Percentiles rank a stretch among this genome's conserved stretches.
Conservation (phyloP, 179 eudicot species). For the Sideroxylon spinosum region DNA sequence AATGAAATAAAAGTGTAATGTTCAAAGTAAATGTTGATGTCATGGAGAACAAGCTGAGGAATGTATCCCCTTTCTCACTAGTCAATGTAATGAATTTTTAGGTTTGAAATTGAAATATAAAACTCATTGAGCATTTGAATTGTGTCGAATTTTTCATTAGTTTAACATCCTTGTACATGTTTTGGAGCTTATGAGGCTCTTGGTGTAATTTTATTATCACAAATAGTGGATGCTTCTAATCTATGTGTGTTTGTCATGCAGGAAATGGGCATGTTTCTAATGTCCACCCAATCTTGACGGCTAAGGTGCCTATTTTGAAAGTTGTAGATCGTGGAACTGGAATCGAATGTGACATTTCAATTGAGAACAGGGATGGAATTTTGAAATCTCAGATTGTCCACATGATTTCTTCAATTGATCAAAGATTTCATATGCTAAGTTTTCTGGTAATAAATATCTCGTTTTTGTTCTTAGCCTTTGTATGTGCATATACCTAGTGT, state of each 20-base stretch:
- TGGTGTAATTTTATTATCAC: neutral
- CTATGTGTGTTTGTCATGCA: conserved; percentile 25
- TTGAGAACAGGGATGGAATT: conserved; percentile 83
- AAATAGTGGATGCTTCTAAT: neutral
- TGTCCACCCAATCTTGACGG: conserved; percentile 56
- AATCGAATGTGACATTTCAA: conserved; percentile 85
- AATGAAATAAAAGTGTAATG: neutral
- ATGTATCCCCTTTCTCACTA: neutral
- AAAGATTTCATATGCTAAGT: conserved; percentile 75
- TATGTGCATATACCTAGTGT: too few species aligned
- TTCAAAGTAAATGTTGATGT: neutral
- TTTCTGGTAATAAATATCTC: conserved; percentile 55
- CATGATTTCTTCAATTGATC: conserved; percentile 66
- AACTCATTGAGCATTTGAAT: conserved; percentile 5
- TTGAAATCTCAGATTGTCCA: conserved; percentile 60
- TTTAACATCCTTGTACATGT: neutral
- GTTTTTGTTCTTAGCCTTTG: conserved; percentile 7
- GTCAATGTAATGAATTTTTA: neutral
- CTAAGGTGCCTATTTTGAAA: conserved; percentile 87
- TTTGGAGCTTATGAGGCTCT: neutral
- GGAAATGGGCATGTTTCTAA: conserved; percentile 55
- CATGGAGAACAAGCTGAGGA: neutral
- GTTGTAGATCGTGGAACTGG: conserved; percentile 80
- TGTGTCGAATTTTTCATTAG: neutral
- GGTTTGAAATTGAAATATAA: neutral